phyloP scores from a whole-genome alignment of 768 basidiomycete species.

The Boletus pseudo-olivaceus region DNA sequence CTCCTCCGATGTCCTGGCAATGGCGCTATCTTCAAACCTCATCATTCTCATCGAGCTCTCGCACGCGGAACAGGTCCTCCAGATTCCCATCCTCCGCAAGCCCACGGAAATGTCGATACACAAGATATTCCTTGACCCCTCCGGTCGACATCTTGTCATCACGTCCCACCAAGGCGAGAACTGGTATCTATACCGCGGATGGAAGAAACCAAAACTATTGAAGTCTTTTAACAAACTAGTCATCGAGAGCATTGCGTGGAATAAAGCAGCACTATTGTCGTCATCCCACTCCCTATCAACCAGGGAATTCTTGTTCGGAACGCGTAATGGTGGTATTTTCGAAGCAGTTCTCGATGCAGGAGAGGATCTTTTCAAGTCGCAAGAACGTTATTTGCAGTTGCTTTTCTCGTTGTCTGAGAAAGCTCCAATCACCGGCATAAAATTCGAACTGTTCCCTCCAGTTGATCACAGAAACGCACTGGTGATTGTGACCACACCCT shows the following conservation, averaged over 20 bases:
- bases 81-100: slow-evolving; percentile 73
- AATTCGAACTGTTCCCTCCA: slow-evolving; percentile 72
- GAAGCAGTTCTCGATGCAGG: slow-evolving; percentile 88
- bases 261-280: slow-evolving; percentile 61
- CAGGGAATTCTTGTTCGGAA: slow-evolving; percentile 83
- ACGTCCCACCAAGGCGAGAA: slow-evolving; percentile 88
- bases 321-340: slow-evolving; percentile 79
- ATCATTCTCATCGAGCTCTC: slow-evolving; percentile 89
- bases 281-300: slow-evolving; percentile 71
- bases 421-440: slow-evolving; percentile 80
- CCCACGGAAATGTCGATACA: slow-evolving; percentile 71
- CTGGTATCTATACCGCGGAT: slow-evolving; percentile 81
- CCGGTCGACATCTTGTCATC: slow-evolving; percentile 85
- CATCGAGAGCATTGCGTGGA: slow-evolving; percentile 93
- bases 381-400: slow-evolving; percentile 71
- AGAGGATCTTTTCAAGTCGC: slow-evolving; percentile 89
- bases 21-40: slow-evolving; percentile 73
- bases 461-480: slow-evolving; percentile 59
- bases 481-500: slow-evolving; percentile 79
- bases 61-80: slow-evolving; percentile 80
- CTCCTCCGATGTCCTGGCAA: slow-evolving; percentile 81
- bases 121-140: slow-evolving; percentile 89
- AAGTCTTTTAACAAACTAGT: slow-evolving; percentile 76
- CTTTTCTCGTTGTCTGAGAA: slow-evolving; percentile 78
- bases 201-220: slow-evolving; percentile 79